A percentile compares a stretch with the other conserved stretches of the same genome.
These are phyloP conservation scores for Fistulifera pelliculosa DNA, from an alignment of 108 stramenopile species.

Conservation along the genomic window DNA sequence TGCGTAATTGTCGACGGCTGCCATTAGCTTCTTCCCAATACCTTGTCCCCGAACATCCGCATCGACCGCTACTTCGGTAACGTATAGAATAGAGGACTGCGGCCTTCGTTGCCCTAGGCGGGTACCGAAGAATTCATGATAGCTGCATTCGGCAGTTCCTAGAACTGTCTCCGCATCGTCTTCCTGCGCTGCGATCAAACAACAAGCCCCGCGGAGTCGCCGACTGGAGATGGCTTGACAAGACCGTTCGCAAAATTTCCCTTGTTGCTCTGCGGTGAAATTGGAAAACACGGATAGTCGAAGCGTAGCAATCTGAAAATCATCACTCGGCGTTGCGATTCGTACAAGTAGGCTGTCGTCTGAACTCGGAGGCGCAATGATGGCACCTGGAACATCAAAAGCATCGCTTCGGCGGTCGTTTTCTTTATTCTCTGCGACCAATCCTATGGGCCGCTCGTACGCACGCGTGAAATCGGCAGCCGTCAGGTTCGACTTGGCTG, in stretches of 20 bases:
- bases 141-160: slow-evolving; percentile 74
- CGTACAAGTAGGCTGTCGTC: slow-evolving; percentile 16
- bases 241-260: slow-evolving; percentile 43
- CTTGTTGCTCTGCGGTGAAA: slow-evolving; percentile 46
- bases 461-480: background rate
- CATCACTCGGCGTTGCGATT: slow-evolving; percentile 40
- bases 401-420: background rate
- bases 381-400: background rate
- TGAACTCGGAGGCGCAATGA: background rate
- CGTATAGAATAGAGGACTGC: slow-evolving; percentile 50
- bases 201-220: slow-evolving; percentile 57
- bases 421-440: background rate
- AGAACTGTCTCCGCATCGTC: slow-evolving; percentile 14
- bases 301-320: slow-evolving; percentile 68
- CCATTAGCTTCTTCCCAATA: slow-evolving; percentile 42
- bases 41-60: slow-evolving; percentile 51
- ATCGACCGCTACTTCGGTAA: slow-evolving; percentile 79
- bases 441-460: background rate
- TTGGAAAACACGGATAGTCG: slow-evolving; percentile 73
- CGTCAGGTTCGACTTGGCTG: slow-evolving; percentile 4
- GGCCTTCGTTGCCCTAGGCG: slow-evolving; percentile 45
- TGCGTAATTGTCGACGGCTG: slow-evolving; percentile 30
- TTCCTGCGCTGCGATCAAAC: slow-evolving; percentile 56
- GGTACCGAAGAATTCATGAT: slow-evolving; percentile 74
- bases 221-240: slow-evolving; percentile 49